These are phyloP conservation scores for Neurospora sp. DNA, from an alignment of 495 filamentous ascomycete species.

Conservation along the genomic window DNA sequence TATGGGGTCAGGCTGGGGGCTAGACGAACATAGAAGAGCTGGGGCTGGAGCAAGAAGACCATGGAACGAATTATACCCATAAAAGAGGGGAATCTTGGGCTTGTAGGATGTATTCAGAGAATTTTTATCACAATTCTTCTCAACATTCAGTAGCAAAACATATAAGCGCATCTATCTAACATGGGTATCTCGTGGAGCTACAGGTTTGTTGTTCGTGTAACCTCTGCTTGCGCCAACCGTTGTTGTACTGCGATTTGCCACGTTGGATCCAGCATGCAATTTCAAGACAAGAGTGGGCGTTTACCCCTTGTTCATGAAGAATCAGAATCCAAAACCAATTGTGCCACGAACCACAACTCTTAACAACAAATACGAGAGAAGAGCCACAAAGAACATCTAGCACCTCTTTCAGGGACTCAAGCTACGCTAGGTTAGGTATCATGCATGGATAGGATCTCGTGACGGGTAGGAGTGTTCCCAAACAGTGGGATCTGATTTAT, in stretches of 20 bases:
- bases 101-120: background rate
- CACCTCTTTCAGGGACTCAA: background rate
- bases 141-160: background rate
- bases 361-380: background rate
- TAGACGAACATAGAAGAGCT: background rate
- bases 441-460: background rate
- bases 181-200: background rate
- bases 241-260: background rate
- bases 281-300: background rate
- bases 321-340: background rate
- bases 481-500: background rate
- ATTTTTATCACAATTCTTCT: background rate
- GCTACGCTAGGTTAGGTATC: background rate
- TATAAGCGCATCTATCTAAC: background rate
- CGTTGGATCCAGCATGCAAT: background rate
- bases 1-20: background rate
- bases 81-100: background rate
- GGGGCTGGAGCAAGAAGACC: background rate
- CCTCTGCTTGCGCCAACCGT: background rate
- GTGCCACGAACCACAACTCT: background rate
- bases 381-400: background rate
- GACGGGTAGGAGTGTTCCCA: background rate
- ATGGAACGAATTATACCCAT: background rate
- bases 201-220: background rate
- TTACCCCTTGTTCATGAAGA: background rate